phyloP scores from a whole-genome alignment of 225 moss, liverwort and hornwort genomes.

The Lunularia cruciata region DNA sequence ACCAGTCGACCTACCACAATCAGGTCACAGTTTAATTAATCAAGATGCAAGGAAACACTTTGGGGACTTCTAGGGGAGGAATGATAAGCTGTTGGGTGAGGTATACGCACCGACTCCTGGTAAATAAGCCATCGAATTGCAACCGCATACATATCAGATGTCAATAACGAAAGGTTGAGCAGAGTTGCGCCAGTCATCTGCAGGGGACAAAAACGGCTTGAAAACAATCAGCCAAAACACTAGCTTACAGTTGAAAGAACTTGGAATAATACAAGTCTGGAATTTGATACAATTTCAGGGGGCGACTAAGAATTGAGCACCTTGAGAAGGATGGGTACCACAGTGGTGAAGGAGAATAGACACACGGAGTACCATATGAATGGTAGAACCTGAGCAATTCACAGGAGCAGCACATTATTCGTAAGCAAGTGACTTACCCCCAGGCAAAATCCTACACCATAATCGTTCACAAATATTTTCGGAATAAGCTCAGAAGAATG shows the following conservation, averaged over 20 bases:
- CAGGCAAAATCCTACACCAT: no score
- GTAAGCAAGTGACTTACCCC: neutral
- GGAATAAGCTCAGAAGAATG: neutral
- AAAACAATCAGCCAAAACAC: neutral
- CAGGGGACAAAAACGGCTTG: neutral
- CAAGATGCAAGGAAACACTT: neutral
- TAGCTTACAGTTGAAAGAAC: no score
- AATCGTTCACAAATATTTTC: no score
- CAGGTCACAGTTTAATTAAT: neutral
- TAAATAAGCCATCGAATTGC: conserved; percentile 69
- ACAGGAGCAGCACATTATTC: neutral
- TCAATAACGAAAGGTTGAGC: conserved; percentile 85
- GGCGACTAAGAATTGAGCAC: conserved; percentile 16
- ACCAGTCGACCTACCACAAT: conserved; percentile 42
- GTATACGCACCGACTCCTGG: conserved; percentile 49
- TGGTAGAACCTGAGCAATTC: conserved; percentile 39
- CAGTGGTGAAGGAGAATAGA: conserved; percentile 58
- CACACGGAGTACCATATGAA: conserved; percentile 51
- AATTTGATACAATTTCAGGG: no score
- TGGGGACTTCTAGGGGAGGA: neutral
- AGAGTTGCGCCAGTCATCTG: conserved; percentile 85
- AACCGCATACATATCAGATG: conserved; percentile 95
- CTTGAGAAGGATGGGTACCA: conserved; percentile 60
- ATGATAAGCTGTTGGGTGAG: neutral
- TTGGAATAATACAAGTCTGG: no score